Base-by-base conservation (phyloP, 129 eudicot species). In the Gnaphalium uliginosum region DNA sequence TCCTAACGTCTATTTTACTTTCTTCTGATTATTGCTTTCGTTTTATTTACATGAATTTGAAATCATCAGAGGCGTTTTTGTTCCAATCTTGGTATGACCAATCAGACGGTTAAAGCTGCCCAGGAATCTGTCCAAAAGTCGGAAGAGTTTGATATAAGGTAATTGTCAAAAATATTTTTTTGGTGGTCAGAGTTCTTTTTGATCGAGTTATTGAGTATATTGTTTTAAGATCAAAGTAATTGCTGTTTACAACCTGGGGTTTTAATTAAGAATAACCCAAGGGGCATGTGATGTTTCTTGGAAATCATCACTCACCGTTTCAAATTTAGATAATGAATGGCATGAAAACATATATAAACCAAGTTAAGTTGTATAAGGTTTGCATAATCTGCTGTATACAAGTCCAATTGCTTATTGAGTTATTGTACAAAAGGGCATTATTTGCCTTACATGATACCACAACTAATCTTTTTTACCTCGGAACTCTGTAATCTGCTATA, bases 11-110 rank as follows among this genome's bases (percentile, higher is more conserved):
- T 43, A 43, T 5, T 2, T 4, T 19, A 14, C 22, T 48, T n/a
- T 53, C 22, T 61, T 37, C 37, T 62, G 81, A 51, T 70, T 65
- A 56, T 66, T 32, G 53, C 61, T 59, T 19, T 13, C 48, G 18
- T 60, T 76, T 56, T 58, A 24, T 62, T 78, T 59, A 50, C 71
- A 53, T 29, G 19, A 66, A 72, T 37, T 8, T 41, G 76, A 43
- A 68, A 60, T 77, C 23, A 35, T 78, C 78, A 90, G 98, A 88
- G 96, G 78, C 92, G 96, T 33, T 93, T 93, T 79, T 93, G 98
- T 86, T 93, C 97, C 24, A 88, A 93, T 82, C 91, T 93, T 82
- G 98, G 97, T 35, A 90, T 93, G 96, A 87, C 83, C 23, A 85
- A 88, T 70, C 88, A 93, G 78, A 86, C 91, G 25, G 87, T 93